Evolutionary conservation across 495 filamentous ascomycete species (phyloP), one percentile per base, ranked within the genome.

Genomic region (Pyrenula aspistea): DNA sequence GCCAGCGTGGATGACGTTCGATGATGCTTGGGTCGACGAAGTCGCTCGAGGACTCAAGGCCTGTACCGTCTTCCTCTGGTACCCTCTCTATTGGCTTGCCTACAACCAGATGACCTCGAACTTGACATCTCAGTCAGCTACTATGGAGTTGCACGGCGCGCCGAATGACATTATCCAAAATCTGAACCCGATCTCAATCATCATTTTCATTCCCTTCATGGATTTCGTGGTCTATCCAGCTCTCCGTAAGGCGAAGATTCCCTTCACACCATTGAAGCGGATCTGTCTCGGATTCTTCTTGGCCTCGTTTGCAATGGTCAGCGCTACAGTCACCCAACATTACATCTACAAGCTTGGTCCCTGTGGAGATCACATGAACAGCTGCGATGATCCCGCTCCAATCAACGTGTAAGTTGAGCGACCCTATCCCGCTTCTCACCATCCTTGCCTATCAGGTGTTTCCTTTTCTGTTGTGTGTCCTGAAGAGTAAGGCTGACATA

Each of bases 111-210:
- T 71, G 65, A 73, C 73, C 63, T 85, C 83, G 75, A 91, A 89
- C 70, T 69, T 91, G n/a, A 82, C 79, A 36, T 86, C 83, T 10
- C 86, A 88, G 67, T 88, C 87, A 2, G 81, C 81, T 4, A 83
- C 80, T 4, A 86, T 92, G 85, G 60, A 72, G 8, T 76, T 88
- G 12, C 77, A 78, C 52, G 84, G 85, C 12, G 78, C 89, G 0
- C 88, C 88, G 54, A 89, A 91, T 70, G 88, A 93, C 63, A 76
- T 91, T 23, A 73, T 91, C 61, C 79, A 78, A 60, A 93, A 91
- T 65, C 77, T 93, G 24, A 83, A 91, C 65, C 87, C 88, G 12
- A 72, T 92, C 57, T 75, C 85, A 1, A 70, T 91, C 42, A 78
- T 92, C 65, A 86, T 93, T 67, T 78, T 91, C 59, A 89, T 92